Conservation (phyloP, 495 filamentous ascomycete species). For the Elaphomyces granulatus region DNA sequence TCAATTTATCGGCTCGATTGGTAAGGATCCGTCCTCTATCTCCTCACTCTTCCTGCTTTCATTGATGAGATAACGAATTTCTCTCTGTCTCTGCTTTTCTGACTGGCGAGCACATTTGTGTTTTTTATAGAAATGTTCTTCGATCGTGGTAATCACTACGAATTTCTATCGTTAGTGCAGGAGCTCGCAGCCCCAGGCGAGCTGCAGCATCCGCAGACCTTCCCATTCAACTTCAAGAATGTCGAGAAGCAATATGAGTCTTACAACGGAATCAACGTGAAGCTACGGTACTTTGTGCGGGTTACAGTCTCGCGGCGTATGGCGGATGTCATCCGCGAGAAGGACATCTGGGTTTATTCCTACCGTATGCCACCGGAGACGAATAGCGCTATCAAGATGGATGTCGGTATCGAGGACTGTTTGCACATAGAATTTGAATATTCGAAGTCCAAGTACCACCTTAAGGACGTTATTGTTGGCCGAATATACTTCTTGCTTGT, state of each 20-base stretch:
- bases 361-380: slow-evolving; percentile 98
- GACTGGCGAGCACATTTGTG: too few relatives aligned
- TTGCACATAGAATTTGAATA: slow-evolving; percentile 99
- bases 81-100: too few relatives aligned
- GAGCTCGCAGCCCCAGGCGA: slow-evolving; percentile 94
- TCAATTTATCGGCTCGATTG: slow-evolving; percentile 98
- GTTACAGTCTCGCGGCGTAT: slow-evolving; percentile 94
- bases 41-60: too few relatives aligned
- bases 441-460: slow-evolving; percentile 95
- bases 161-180: slow-evolving; percentile 91
- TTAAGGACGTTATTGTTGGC: slow-evolving; percentile 98
- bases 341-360: slow-evolving; percentile 99
- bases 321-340: slow-evolving; percentile 95
- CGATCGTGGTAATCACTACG: slow-evolving; percentile 97
- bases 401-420: slow-evolving; percentile 98
- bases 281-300: slow-evolving; percentile 93
- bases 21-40: slow-evolving; percentile 25
- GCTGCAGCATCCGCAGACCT: slow-evolving; percentile 94
- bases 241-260: slow-evolving; percentile 99
- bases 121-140: slow-evolving; percentile 85
- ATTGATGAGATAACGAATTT: too few relatives aligned
- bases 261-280: slow-evolving; percentile 99
- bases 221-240: slow-evolving; percentile 99
- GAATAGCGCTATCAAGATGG: slow-evolving; percentile 99
- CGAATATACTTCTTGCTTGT: slow-evolving; percentile 98